Evolutionary conservation across 2,329 filamentous ascomycete species (phyloP).

Genomic region (Ceratocystis cacaofunesta): DNA sequence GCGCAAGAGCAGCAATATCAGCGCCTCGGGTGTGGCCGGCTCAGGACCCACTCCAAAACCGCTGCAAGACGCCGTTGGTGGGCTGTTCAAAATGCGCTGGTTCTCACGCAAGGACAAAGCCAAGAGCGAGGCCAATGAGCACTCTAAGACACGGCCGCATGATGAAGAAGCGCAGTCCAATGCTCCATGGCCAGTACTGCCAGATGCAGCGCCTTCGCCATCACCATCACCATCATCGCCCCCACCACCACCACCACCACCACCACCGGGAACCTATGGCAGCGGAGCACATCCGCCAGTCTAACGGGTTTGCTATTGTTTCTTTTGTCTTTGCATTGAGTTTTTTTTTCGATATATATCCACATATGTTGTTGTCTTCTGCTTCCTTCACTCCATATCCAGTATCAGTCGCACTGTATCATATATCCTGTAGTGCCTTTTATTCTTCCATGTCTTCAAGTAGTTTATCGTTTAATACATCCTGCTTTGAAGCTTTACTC

Average conservation of each 20-base stretch:
- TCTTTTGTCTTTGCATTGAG: constrained; percentile 1
- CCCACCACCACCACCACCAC: background rate
- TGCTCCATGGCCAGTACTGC: background rate
- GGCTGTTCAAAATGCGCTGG: constrained; percentile 42
- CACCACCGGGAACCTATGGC: background rate
- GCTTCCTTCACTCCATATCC: background rate
- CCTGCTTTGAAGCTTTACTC: background rate
- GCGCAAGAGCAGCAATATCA: background rate
- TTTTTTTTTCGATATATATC: constrained; percentile 1
- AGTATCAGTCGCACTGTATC: background rate
- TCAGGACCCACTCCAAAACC: background rate
- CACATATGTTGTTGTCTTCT: background rate
- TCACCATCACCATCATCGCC: background rate
- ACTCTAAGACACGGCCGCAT: background rate
- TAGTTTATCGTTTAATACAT: background rate
- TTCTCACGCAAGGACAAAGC: constrained; percentile 26
- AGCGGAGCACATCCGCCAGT: background rate
- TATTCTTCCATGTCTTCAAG: background rate
- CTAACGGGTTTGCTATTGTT: background rate
- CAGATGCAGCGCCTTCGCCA: background rate
- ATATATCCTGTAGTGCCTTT: background rate
- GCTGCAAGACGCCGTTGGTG: constrained; percentile 37
- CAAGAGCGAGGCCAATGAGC: background rate
- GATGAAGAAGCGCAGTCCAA: background rate
- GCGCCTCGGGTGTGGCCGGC: background rate